Conservation (phyloP, 768 basidiomycete species). For the Tylopilus sp. region DNA sequence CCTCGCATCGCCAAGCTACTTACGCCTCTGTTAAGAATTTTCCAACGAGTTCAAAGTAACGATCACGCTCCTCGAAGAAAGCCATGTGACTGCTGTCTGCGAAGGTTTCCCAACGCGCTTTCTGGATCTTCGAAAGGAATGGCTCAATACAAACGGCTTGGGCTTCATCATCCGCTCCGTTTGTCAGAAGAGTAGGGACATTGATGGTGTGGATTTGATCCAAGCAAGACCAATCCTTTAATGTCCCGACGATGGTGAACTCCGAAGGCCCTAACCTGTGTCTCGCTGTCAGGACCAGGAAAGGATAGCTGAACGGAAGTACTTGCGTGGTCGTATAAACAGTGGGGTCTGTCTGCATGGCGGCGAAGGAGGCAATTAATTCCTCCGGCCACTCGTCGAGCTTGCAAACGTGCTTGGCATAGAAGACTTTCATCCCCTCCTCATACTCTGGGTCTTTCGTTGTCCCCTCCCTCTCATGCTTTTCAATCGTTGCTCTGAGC, state of each 20-base stretch:
- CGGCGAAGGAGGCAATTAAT: slow-evolving; percentile 23
- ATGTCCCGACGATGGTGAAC: slow-evolving; percentile 37
- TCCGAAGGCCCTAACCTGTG: slow-evolving; percentile 28
- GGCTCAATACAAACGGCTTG: slow-evolving; percentile 33
- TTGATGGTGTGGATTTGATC: slow-evolving; percentile 40
- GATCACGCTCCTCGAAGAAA: slow-evolving; percentile 14
- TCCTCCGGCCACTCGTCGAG: slow-evolving; percentile 35
- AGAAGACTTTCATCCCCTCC: slow-evolving; percentile 27
- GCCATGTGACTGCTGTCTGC: slow-evolving; percentile 21
- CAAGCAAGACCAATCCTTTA: slow-evolving; percentile 47
- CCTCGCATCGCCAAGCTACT: background rate
- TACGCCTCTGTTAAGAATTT: slow-evolving; percentile 9
- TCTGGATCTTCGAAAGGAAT: slow-evolving; percentile 32
- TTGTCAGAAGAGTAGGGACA: slow-evolving; percentile 38
- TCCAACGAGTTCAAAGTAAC: slow-evolving; percentile 18
- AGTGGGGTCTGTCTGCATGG: slow-evolving; percentile 28
- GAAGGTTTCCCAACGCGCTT: slow-evolving; percentile 35
- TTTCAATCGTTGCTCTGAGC: slow-evolving; percentile 26
- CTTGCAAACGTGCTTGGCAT: slow-evolving; percentile 34
- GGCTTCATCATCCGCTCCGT: slow-evolving; percentile 38
- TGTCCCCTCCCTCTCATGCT: slow-evolving; percentile 35
- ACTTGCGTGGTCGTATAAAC: slow-evolving; percentile 35
- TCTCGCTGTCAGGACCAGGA: background rate
- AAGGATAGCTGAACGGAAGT: background rate
- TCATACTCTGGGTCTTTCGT: slow-evolving; percentile 32